These are phyloP conservation scores for Aureobasidium zeae DNA, from an alignment of 2,329 filamentous ascomycete species.

Conservation along the genomic window DNA sequence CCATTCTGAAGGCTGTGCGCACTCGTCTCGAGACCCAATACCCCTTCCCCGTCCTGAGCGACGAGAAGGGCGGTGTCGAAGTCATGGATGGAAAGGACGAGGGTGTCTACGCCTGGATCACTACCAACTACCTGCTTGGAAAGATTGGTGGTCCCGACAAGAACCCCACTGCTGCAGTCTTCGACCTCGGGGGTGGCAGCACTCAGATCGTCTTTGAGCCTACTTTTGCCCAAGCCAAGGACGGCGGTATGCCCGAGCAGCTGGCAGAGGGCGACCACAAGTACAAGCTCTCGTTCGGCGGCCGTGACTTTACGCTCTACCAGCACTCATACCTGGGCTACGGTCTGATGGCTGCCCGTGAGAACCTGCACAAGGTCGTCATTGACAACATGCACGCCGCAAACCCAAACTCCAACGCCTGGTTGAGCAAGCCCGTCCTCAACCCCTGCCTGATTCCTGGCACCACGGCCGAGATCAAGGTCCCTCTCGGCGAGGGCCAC, in stretches of 20 bases:
- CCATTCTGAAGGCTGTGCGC: conserved; percentile 79
- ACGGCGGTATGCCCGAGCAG: conserved; percentile 75
- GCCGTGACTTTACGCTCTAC: conserved; percentile 84
- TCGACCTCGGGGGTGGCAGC: conserved; percentile 91
- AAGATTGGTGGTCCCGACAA: conserved; percentile 93
- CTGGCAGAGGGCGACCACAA: conserved; percentile 90
- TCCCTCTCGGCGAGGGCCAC: conserved; percentile 60
- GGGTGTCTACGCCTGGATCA: conserved; percentile 98
- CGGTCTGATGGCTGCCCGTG: conserved; percentile 88
- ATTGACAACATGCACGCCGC: conserved; percentile 61
- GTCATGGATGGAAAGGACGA: conserved; percentile 98
- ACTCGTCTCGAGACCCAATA: conserved; percentile 76
- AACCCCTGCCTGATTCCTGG: conserved; percentile 84
- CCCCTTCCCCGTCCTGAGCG: conserved; percentile 86
- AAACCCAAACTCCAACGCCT: conserved; percentile 48
- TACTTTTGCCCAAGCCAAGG: conserved; percentile 64
- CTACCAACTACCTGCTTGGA: conserved; percentile 93
- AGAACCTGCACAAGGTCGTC: conserved; percentile 69
- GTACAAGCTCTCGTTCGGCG: conserved; percentile 83
- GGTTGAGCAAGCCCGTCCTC: conserved; percentile 60
- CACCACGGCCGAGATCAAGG: conserved; percentile 62
- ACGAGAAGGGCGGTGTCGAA: conserved; percentile 75
- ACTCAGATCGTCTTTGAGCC: conserved; percentile 99
- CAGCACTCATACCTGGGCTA: conserved; percentile 98
- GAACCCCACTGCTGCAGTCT: conserved; percentile 83